These are phyloP conservation scores for Suhomyces xylopsoci DNA, from an alignment of 805 yeast genomes.

Conservation along the genomic window DNA sequence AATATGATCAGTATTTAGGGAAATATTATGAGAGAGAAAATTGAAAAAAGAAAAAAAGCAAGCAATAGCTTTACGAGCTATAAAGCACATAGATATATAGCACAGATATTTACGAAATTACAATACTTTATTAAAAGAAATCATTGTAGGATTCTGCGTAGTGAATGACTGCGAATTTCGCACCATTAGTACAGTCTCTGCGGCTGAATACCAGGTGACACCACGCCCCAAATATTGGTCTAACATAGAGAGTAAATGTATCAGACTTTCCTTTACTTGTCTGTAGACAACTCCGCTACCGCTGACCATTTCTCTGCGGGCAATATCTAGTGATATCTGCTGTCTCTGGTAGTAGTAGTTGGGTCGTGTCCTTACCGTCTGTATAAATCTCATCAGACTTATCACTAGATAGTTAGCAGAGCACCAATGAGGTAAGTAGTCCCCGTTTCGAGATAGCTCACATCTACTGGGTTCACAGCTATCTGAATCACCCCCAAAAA, in stretches of 20 bases:
- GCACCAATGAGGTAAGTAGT: conserved; percentile 12
- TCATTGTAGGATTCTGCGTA: not conserved
- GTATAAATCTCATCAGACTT: not conserved
- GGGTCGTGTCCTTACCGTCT: not conserved
- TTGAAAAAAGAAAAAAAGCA: too few species aligned
- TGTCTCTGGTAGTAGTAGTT: too few species aligned
- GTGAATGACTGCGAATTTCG: not conserved
- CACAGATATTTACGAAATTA: too few species aligned
- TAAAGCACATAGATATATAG: too few species aligned
- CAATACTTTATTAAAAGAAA: too few species aligned
- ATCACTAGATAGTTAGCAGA: not conserved
- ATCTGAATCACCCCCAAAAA: not conserved
- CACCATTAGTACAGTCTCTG: too few species aligned
- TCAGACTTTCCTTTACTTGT: too few species aligned
- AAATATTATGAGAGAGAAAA: not conserved
- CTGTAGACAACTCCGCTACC: not conserved
- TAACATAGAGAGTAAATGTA: not conserved
- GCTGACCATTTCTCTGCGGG: not conserved
- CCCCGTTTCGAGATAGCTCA: not conserved
- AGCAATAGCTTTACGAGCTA: too few species aligned
- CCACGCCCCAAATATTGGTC: not conserved
- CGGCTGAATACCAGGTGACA: too few species aligned
- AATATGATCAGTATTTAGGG: not conserved
- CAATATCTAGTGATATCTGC: too few species aligned
- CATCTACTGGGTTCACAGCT: not conserved